phyloP scores from a whole-genome alignment of 495 filamentous ascomycete genomes.

The Lepidopterella palustris region DNA sequence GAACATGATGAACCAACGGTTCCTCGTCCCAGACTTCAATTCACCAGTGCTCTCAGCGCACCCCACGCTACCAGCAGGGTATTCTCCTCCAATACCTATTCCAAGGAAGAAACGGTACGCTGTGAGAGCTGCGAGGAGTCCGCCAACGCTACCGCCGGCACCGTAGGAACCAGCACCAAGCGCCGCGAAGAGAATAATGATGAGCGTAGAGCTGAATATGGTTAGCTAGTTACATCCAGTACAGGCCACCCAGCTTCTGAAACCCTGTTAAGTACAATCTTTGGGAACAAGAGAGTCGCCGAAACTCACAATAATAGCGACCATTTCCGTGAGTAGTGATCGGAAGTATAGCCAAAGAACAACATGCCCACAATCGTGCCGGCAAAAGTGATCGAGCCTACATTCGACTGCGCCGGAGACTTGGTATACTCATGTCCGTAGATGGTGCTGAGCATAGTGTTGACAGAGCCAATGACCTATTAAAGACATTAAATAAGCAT shows the following conservation, averaged over 20 bases:
- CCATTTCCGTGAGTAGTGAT: constrained; percentile 77
- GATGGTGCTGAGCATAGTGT: constrained; percentile 58
- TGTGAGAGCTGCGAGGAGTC: constrained; percentile 74
- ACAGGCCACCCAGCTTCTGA: no score
- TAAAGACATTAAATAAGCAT: background rate
- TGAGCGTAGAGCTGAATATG: constrained; percentile 54
- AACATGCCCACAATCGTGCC: constrained; percentile 84
- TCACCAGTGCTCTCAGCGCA: constrained; percentile 80
- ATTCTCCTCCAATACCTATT: constrained; percentile 57
- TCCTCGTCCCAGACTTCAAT: constrained; percentile 68
- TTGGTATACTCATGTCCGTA: constrained; percentile 58
- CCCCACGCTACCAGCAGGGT: constrained; percentile 81
- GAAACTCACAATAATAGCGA: constrained; percentile 54
- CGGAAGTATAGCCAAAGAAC: constrained; percentile 72
- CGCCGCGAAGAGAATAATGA: constrained; percentile 80
- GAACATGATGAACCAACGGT: constrained; percentile 89
- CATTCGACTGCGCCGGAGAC: constrained; percentile 61
- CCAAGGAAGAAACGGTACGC: constrained; percentile 80
- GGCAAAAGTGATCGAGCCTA: constrained; percentile 76
- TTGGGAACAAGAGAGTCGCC: background rate
- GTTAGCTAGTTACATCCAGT: no score
- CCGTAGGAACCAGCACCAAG: constrained; percentile 72
- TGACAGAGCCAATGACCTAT: constrained; percentile 76
- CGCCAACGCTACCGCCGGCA: constrained; percentile 50
- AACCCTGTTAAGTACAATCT: no score